Evolutionary conservation across 768 basidiomycete species (phyloP), one percentile per base, ranked within the genome.

Genomic region (Paxillus rubicundulus): DNA sequence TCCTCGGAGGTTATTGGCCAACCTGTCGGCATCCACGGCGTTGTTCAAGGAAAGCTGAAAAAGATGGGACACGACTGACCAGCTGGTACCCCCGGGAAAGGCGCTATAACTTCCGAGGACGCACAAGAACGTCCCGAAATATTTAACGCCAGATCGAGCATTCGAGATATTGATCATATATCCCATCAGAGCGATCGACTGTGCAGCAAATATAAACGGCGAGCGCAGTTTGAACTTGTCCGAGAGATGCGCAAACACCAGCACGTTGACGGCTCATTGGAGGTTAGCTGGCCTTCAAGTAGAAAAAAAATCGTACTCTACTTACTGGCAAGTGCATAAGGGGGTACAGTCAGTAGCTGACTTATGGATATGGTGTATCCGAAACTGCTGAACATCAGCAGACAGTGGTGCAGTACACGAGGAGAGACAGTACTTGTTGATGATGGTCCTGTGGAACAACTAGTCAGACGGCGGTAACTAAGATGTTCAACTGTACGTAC

Each of bases 91-190:
- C 9, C 81, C 84, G 12, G 87, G 85, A 56, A 84, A 76, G 0
- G 75, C 71, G 55, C 84, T 44, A 17, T 61, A 87, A 36, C 75
- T 75, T n/a, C 87, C 87, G 1, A 74, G 72, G 9, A 87, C 85
- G 21, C 78, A 76, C 50, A 88, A 79, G 73, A 84, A 89, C 0
- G 81, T 86, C 1, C 86, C 87, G 56, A 87, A 84, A 64, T 88
- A 89, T 67, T 89, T 87, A 24, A 72, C 81, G 0, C 83, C 82
- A 42, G 63, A 61, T 0, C 77, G 57, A 1, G 68, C 79, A 12
- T 75, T 61, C 0, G 83, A 81, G 46, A 88, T 82, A 60, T 86
- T 84, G 66, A 87, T 85, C 0, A 74, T 49, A 60, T 82, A 87
- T 0, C 86, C 86, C 27, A 84, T 71, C 32, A 84, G 63, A 47